Percentiles rank a stretch among this genome's conserved stretches.
These are phyloP conservation scores for Candida palmyrensis DNA, from an alignment of 805 yeast genomes.

Conservation along the genomic window DNA sequence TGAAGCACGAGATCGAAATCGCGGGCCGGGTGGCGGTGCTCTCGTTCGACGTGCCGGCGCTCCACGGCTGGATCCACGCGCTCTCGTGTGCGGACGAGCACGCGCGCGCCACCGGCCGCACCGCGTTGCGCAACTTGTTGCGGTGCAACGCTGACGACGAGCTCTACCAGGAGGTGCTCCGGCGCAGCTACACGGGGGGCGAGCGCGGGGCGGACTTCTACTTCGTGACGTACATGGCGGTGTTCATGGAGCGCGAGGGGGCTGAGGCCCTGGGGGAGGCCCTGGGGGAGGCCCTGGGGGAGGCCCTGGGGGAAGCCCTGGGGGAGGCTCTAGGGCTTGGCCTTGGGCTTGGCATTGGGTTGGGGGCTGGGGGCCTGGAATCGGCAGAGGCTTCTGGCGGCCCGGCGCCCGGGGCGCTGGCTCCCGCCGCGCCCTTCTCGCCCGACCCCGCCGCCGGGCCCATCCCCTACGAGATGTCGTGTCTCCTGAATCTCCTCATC, in stretches of 20 bases:
- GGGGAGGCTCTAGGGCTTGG: no score
- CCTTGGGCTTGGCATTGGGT: no score
- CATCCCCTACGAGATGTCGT: conserved; percentile 61
- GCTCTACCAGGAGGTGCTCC: conserved; percentile 53
- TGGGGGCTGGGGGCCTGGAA: no score
- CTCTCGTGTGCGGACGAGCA: conserved; percentile 55
- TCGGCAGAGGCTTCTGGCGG: neutral
- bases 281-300: no score
- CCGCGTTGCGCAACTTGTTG: conserved; percentile 67
- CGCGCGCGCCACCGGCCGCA: conserved; percentile 57
- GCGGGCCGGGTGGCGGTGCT: conserved; percentile 44
- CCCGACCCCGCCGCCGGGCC: conserved; percentile 33
- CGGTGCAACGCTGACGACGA: conserved; percentile 53
- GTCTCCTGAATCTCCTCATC: conserved; percentile 71
- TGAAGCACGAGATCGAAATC: conserved; percentile 44
- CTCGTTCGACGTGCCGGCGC: conserved; percentile 65
- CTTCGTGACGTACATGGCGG: conserved; percentile 65
- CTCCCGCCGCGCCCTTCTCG: no score
- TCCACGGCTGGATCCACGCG: conserved; percentile 78
- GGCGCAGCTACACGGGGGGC: conserved; percentile 62
- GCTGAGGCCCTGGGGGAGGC: conserved; percentile 8
- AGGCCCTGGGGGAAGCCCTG: no score
- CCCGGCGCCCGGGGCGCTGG: neutral
- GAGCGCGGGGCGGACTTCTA: conserved; percentile 59
- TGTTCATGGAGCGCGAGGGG: conserved; percentile 48